Percentiles rank a stretch among this genome's conserved stretches.
Evolutionary conservation across 345 rosid species (phyloP).

Genomic region (Populus simonii): DNA sequence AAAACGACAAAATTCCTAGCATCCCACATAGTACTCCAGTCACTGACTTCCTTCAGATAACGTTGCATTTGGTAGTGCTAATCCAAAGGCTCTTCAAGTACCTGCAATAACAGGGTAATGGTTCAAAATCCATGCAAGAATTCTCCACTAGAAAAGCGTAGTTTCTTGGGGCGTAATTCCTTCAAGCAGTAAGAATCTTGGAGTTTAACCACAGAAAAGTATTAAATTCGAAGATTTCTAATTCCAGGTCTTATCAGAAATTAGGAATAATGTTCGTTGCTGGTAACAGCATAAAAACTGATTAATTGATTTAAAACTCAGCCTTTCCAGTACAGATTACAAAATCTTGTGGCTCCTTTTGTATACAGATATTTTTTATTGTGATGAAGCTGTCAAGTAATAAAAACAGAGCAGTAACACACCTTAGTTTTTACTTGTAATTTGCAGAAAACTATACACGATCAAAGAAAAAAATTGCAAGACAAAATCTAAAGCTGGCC

Average conservation of each 20-base stretch:
- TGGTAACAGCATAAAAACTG: not conserved
- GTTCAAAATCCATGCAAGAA: not conserved
- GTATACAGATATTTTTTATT: not conserved
- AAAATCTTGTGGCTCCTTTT: not conserved
- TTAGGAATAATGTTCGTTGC: not conserved
- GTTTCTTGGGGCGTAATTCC: not conserved
- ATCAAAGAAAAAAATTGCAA: not conserved
- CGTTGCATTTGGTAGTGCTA: conserved; percentile 35
- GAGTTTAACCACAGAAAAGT: not conserved
- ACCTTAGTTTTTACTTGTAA: not conserved
- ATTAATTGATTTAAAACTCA: not conserved
- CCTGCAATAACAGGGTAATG: conserved; percentile 39
- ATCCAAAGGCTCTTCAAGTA: conserved; percentile 51
- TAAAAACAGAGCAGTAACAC: not conserved
- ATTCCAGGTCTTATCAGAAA: not conserved
- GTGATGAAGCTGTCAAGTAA: not conserved
- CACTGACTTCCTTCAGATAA: conserved; percentile 27
- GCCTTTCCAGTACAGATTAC: not conserved
- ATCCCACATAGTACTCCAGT: conserved; percentile 3
- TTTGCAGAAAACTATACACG: not conserved
- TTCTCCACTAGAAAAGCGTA: not conserved
- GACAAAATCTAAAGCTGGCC: not conserved
- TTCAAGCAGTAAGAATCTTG: not conserved
- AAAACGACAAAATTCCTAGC: conserved; percentile 7
- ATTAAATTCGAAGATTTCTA: not conserved